Conservation (phyloP, 208 protist species). For the Crithidia fasciculata region DNA sequence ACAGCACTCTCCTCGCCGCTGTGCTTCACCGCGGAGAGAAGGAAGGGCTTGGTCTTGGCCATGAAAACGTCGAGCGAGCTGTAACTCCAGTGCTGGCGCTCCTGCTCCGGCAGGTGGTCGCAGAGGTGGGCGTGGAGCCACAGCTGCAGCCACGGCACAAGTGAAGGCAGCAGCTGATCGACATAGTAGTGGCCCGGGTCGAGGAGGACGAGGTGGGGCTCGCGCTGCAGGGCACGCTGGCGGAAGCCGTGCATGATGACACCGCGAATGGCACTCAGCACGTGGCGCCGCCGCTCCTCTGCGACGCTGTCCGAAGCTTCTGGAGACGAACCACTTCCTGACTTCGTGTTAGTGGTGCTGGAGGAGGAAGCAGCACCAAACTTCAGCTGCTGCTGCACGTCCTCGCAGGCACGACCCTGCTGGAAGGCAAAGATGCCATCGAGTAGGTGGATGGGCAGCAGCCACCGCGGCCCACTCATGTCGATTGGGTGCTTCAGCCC, state of each 20-base stretch:
- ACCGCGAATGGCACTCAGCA: slow-evolving; percentile 34
- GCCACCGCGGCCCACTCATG: slow-evolving; percentile 89
- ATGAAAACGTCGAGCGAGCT: slow-evolving; percentile 16
- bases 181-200: slow-evolving; percentile 87
- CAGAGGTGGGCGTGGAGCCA: slow-evolving; percentile 78
- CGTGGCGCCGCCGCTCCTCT: slow-evolving; percentile 16
- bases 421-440: slow-evolving; percentile 89
- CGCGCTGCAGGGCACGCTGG: slow-evolving; percentile 72
- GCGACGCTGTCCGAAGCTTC: background rate
- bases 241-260: slow-evolving; percentile 75
- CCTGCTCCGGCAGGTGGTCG: slow-evolving; percentile 28
- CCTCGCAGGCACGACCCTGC: slow-evolving; percentile 44
- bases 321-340: too few relatives aligned
- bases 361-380: slow-evolving; percentile 13
- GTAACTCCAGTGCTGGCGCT: slow-evolving; percentile 20
- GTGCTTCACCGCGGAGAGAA: slow-evolving; percentile 28
- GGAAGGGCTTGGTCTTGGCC: slow-evolving; percentile 41
- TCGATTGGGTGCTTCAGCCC: slow-evolving; percentile 92
- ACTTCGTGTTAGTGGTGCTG: background rate
- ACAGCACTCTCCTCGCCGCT: slow-evolving; percentile 22
- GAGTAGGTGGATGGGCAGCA: slow-evolving; percentile 93
- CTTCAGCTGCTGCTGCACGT: slow-evolving; percentile 36
- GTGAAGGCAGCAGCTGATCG: slow-evolving; percentile 71
- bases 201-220: slow-evolving; percentile 93
- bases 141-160: slow-evolving; percentile 89